phyloP scores from a whole-genome alignment of 495 filamentous ascomycete species.

The Aspergillus taichungensis region DNA sequence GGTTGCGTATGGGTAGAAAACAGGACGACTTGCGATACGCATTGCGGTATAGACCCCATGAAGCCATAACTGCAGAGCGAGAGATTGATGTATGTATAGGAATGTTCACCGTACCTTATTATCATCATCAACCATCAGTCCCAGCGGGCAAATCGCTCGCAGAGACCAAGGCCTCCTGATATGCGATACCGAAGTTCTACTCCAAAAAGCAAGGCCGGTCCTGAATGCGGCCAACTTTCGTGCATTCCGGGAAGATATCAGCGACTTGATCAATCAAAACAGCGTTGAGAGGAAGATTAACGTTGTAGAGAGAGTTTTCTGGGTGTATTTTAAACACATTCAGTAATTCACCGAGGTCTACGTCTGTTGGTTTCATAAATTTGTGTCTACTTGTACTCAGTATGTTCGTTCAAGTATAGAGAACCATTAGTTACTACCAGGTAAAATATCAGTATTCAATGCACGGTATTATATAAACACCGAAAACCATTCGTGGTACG shows the following conservation, averaged over 20 bases:
- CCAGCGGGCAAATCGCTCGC: conserved; percentile 63
- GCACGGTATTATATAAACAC: too few relatives aligned
- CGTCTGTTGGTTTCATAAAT: too few relatives aligned
- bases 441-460: too few relatives aligned
- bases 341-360: conserved; percentile 3
- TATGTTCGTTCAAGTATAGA: background rate
- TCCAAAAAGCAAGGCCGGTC: conserved; percentile 50
- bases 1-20: conserved; percentile 48
- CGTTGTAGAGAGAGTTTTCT: conserved; percentile 72
- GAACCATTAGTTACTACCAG: background rate
- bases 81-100: conserved; percentile 18
- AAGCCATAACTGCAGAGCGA: background rate
- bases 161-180: conserved; percentile 85
- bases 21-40: conserved; percentile 60
- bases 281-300: conserved; percentile 65
- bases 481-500: too few relatives aligned
- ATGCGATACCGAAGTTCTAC: conserved; percentile 76
- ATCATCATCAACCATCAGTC: conserved; percentile 50
- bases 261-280: conserved; percentile 66
- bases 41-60: conserved; percentile 40
- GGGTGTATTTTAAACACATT: conserved; percentile 79
- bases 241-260: conserved; percentile 78
- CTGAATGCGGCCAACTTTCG: conserved; percentile 62
- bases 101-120: conserved; percentile 83
- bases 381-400: too few relatives aligned